Percentiles rank a stretch among this genome's conserved stretches.
Conservation (phyloP, 352 stramenopile genomes). For the Phytophthora kernoviae region DNA sequence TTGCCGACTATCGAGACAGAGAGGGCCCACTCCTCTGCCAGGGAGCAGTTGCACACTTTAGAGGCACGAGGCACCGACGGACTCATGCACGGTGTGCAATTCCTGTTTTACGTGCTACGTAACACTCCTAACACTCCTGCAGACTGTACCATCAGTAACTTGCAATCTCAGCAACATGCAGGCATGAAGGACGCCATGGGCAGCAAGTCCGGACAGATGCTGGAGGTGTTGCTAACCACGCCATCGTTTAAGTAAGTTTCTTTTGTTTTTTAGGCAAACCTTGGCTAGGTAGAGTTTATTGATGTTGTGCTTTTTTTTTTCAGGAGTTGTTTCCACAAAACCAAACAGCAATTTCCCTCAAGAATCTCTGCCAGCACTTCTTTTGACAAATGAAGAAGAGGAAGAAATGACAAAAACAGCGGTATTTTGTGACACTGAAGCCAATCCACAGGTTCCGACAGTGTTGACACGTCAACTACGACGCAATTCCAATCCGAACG, state of each 20-base stretch:
- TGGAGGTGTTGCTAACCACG: slow-evolving; percentile 79
- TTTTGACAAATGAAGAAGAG: slow-evolving; percentile 75
- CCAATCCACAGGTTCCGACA: slow-evolving; percentile 64
- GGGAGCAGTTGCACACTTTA: slow-evolving; percentile 80
- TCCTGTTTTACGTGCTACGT: slow-evolving; percentile 85
- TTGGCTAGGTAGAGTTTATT: neutral
- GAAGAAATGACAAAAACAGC: slow-evolving; percentile 70
- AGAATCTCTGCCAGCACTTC: slow-evolving; percentile 48
- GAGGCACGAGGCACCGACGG: slow-evolving; percentile 79
- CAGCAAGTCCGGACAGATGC: slow-evolving; percentile 85
- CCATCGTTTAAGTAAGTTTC: slow-evolving; percentile 78
- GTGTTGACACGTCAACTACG: slow-evolving; percentile 64
- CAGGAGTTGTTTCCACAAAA: slow-evolving; percentile 59
- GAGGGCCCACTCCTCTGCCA: slow-evolving; percentile 78
- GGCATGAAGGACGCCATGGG: slow-evolving; percentile 89
- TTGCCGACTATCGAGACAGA: slow-evolving; percentile 84
- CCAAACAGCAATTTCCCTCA: slow-evolving; percentile 33
- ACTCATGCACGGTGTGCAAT: slow-evolving; percentile 88
- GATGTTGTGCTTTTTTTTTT: slow-evolving; percentile 11
- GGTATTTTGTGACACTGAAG: slow-evolving; percentile 74
- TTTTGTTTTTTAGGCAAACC: slow-evolving; percentile 1
- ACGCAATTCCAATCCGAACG: slow-evolving; percentile 46
- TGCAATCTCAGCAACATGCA: slow-evolving; percentile 80
- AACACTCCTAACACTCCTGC: slow-evolving; percentile 85
- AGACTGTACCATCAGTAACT: slow-evolving; percentile 85